A percentile compares a stretch with the other conserved stretches of the same genome.
These are phyloP conservation scores for Fomitopsis pulvina DNA, from an alignment of 768 basidiomycete genomes.

Conservation along the genomic window DNA sequence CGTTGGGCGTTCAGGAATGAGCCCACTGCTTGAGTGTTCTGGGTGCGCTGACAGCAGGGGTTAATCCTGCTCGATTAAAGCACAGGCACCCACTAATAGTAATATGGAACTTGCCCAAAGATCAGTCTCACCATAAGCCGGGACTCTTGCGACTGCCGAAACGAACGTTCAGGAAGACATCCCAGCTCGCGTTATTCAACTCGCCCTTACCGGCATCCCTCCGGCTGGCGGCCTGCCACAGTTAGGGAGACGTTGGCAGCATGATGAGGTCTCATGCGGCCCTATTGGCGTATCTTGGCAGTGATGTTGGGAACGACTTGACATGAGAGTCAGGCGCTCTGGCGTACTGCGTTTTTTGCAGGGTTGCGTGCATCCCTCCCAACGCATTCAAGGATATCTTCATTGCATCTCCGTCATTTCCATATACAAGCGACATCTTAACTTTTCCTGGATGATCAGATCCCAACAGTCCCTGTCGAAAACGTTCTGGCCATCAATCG, in stretches of 20 bases:
- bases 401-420: too few species aligned
- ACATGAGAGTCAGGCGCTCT: too few species aligned
- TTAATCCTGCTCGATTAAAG: background rate
- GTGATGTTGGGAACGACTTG: conserved; percentile 17
- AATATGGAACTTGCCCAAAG: conserved; percentile 72
- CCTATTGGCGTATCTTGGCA: conserved; percentile 23
- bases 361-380: too few species aligned
- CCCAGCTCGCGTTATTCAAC: conserved; percentile 74
- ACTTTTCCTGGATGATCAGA: background rate
- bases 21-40: conserved; percentile 74
- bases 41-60: conserved; percentile 41
- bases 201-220: conserved; percentile 68
- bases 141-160: conserved; percentile 98
- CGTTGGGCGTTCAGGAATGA: conserved; percentile 51
- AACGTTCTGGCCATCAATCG: background rate
- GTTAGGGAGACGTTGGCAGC: conserved; percentile 55
- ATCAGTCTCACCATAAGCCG: conserved; percentile 79
- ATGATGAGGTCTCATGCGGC: conserved; percentile 39
- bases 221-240: conserved; percentile 34
- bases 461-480: background rate
- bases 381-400: too few species aligned
- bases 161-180: conserved; percentile 97
- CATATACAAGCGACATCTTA: background rate
- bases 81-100: conserved; percentile 40
- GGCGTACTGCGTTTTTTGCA: too few species aligned